Base-by-base conservation (phyloP, 306 rosid genomes). In the Gynostemma pentaphyllum region DNA sequence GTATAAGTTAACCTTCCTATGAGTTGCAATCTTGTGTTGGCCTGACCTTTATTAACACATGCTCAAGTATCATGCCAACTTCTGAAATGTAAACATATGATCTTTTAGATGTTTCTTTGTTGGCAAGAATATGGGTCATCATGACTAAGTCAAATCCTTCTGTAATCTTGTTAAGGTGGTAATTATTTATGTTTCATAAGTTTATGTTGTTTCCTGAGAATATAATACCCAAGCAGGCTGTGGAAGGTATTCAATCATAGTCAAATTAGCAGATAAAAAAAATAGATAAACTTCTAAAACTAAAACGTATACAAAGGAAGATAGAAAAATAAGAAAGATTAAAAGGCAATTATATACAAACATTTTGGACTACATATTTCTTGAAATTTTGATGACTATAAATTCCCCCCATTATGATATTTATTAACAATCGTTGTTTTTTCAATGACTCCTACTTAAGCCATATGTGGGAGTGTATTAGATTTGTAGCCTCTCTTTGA, bases 1-100 rank as follows among this genome's bases (percentile, higher is more conserved):
- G 47, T 62, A 29, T 36, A 7, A 69, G 68, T 69, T 75, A 22
- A 6, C 9, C 16, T 45, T 45, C 21, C 64, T 37, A 16, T 56
- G 44, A 9, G 16, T 30, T 36, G 45, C 28, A 28, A 5, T 18
- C 45, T 56, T 18, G 45, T 10, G 14, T 5, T n/a, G n/a, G n/a
- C n/a, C n/a, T 56, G 34, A 32, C 63, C 45, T 29, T 56, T 15
- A 16, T 18, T 56, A 36, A 57, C 40, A 26, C 29, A 36, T 57
- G 28, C 46, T 57, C 19, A 34, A 56, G 27, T 57, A 36, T 36
- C 29, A 57, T 10, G 45, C 36, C 7, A 0, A 36, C 16, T 36
- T 57, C 36, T 36, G 46, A 39, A 24, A 10, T 36, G 45, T 37
- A 16, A 16, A 55, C 27, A 11, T 57, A 22, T 21, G 45, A 5